These are phyloP conservation scores for Nicotiana noctiflora DNA, from an alignment of 257 asterid species.

Conservation along the genomic window DNA sequence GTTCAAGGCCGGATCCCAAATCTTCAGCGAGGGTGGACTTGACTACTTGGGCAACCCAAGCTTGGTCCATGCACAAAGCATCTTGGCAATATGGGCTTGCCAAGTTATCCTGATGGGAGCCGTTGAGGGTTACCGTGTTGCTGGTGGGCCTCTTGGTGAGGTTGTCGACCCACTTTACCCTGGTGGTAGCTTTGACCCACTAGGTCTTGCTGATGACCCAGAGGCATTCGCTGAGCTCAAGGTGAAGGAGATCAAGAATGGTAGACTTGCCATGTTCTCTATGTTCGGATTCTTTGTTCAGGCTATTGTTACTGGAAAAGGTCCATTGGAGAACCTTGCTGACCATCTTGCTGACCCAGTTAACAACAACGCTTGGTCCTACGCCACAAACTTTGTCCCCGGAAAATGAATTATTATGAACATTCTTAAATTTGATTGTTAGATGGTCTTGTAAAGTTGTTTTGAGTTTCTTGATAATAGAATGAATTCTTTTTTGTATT, in stretches of 20 bases:
- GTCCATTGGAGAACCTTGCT: constrained; percentile 60
- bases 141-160: constrained; percentile 7
- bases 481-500: constrained; percentile 1
- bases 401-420: not conserved
- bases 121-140: not conserved
- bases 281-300: constrained; percentile 54
- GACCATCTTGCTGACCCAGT: constrained; percentile 61
- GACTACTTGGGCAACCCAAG: constrained; percentile 10
- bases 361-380: not conserved
- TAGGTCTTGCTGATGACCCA: not conserved
- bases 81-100: constrained; percentile 3
- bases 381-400: not conserved
- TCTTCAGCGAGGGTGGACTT: not conserved
- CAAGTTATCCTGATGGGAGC: constrained; percentile 4
- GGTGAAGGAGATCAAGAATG: not conserved
- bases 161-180: not conserved
- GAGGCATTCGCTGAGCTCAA: constrained; percentile 5
- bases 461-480: not conserved
- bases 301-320: constrained; percentile 59
- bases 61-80: constrained; percentile 1
- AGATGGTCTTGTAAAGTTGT: not conserved
- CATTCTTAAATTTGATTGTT: not conserved
- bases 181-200: not conserved
- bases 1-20: not conserved
- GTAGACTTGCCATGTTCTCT: not conserved